Percentiles rank a stretch among this genome's conserved stretches.
Conservation (phyloP, 2,329 filamentous ascomycete species). For the Paraphoma sp. region DNA sequence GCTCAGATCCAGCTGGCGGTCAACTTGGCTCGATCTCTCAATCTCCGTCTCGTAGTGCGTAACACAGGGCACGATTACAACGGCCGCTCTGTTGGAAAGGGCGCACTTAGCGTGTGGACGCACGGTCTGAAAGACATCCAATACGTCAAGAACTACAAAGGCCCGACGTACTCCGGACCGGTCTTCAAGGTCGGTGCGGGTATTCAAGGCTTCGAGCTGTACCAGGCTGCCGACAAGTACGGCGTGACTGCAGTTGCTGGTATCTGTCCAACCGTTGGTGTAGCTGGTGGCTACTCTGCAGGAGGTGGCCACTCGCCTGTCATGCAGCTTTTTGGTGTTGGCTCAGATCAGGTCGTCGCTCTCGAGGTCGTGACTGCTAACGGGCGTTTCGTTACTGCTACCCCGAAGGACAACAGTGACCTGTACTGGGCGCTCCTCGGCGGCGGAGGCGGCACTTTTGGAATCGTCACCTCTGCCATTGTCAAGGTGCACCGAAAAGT, state of each 20-base stretch:
- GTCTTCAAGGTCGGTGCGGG: slow-evolving; percentile 42
- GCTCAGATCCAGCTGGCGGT: slow-evolving; percentile 42
- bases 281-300: slow-evolving; percentile 49
- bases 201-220: slow-evolving; percentile 40
- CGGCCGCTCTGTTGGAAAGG: slow-evolving; percentile 35
- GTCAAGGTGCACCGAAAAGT: slow-evolving; percentile 41
- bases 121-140: slow-evolving; percentile 39
- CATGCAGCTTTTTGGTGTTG: slow-evolving; percentile 53
- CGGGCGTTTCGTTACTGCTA: slow-evolving; percentile 28
- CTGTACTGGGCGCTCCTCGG: slow-evolving; percentile 38
- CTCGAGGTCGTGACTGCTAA: slow-evolving; percentile 45
- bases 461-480: slow-evolving; percentile 22
- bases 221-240: slow-evolving; percentile 36
- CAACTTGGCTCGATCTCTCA: slow-evolving; percentile 39
- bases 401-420: slow-evolving; percentile 24
- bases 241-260: slow-evolving; percentile 34
- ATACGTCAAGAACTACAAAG: slow-evolving; percentile 35
- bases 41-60: slow-evolving; percentile 40
- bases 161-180: slow-evolving; percentile 31
- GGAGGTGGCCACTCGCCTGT: slow-evolving; percentile 64
- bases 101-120: slow-evolving; percentile 38
- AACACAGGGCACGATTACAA: slow-evolving; percentile 44
- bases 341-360: slow-evolving; percentile 44
- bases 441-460: slow-evolving; percentile 17
- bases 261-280: slow-evolving; percentile 59